phyloP scores from a whole-genome alignment of 306 rosid genomes.

The Fragaria nilgerrensis region DNA sequence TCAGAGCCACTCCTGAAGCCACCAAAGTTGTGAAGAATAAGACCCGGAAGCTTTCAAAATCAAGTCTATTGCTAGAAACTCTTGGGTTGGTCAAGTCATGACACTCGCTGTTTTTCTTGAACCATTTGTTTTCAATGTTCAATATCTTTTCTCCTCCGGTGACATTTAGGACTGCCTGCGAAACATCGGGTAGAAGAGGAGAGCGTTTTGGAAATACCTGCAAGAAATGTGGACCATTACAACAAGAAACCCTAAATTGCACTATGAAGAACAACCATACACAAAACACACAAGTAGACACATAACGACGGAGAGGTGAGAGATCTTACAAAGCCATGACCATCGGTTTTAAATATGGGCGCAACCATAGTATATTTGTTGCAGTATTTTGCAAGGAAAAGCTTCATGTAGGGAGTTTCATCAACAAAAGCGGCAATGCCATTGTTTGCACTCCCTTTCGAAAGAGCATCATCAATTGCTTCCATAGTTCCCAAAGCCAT shows the following conservation, averaged over 20 bases:
- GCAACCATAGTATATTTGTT: slow-evolving; percentile 30
- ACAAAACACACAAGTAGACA: no score
- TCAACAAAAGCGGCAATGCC: slow-evolving; percentile 45
- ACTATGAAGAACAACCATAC: neutral
- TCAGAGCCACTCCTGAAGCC: slow-evolving; percentile 32
- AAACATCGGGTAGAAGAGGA: no score
- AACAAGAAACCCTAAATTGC: neutral
- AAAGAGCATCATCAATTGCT: slow-evolving; percentile 21
- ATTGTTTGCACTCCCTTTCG: slow-evolving; percentile 22
- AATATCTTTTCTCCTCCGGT: slow-evolving; percentile 24
- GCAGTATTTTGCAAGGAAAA: slow-evolving; percentile 32
- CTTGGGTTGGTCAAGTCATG: slow-evolving; percentile 10
- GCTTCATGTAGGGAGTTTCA: slow-evolving; percentile 29
- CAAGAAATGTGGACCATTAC: neutral
- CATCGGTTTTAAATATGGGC: slow-evolving; percentile 22
- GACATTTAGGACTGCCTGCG: no score
- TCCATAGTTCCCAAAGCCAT: slow-evolving; percentile 5
- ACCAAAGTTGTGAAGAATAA: slow-evolving; percentile 45
- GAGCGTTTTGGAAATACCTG: no score
- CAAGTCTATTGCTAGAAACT: slow-evolving; percentile 39
- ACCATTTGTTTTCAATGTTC: slow-evolving; percentile 42
- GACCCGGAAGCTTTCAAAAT: slow-evolving; percentile 56
- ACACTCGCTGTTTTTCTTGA: slow-evolving; percentile 22
- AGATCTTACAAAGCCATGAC: slow-evolving; percentile 45
- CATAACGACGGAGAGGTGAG: neutral